These are phyloP conservation scores for Protea cynaroides DNA, from an alignment of 164 flowering plant species.

Conservation along the genomic window DNA sequence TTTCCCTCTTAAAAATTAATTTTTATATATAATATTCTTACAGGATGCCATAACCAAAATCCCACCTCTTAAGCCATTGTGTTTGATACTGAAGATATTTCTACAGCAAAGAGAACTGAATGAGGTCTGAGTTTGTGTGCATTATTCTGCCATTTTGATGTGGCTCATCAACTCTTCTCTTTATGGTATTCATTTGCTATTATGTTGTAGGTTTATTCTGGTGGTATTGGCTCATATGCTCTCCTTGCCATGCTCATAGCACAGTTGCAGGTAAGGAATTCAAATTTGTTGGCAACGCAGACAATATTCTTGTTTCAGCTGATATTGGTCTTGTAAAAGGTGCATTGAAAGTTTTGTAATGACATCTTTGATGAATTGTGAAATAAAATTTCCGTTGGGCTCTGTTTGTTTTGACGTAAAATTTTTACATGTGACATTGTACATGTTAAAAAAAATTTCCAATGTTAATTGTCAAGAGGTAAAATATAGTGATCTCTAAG, in stretches of 20 bases:
- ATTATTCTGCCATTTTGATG: too few species aligned
- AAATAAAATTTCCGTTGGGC: background rate
- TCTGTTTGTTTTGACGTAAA: background rate
- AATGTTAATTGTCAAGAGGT: too few species aligned
- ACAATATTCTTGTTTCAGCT: too few species aligned
- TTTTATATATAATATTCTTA: conserved; percentile 5
- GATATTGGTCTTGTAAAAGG: too few species aligned
- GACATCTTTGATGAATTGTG: too few species aligned
- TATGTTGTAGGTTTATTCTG: conserved; percentile 76
- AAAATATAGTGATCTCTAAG: too few species aligned
- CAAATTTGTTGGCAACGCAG: background rate
- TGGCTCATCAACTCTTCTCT: background rate
- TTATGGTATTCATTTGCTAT: background rate
- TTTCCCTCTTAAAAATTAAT: background rate
- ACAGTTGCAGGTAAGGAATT: conserved; percentile 60
- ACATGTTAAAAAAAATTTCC: too few species aligned
- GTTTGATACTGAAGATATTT: conserved; percentile 89
- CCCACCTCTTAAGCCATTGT: conserved; percentile 84
- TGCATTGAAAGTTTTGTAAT: too few species aligned
- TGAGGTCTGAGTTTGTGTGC: conserved; percentile 47
- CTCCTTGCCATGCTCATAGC: conserved; percentile 89
- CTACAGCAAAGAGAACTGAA: conserved; percentile 93
- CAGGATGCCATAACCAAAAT: conserved; percentile 68
- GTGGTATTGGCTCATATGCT: conserved; percentile 96
- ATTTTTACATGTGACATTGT: background rate